Evolutionary conservation across 176 grass and related monocot genomes (phyloP).

Genomic region (Tillandsia leiboldiana): DNA sequence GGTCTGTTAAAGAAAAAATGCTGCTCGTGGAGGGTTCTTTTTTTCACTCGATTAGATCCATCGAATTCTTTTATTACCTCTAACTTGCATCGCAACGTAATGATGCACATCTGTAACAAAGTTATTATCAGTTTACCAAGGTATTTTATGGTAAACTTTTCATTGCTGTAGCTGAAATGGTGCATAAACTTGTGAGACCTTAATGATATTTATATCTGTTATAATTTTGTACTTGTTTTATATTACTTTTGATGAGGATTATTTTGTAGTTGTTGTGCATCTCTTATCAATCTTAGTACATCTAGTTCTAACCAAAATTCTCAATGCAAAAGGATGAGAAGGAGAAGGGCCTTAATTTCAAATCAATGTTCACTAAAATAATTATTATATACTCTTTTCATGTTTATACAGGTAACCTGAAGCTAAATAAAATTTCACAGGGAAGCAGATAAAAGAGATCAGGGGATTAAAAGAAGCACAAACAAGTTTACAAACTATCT

Average conservation of each 20-base stretch:
- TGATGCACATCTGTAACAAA: constrained; percentile 21
- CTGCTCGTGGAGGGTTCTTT: constrained; percentile 3
- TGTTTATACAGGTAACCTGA: background rate
- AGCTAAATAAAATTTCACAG: background rate
- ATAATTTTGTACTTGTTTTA: background rate
- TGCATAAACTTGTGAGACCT: constrained; percentile 2
- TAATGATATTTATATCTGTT: constrained; percentile 3
- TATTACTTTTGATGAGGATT: background rate
- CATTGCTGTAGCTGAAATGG: background rate
- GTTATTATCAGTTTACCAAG: constrained; percentile 14
- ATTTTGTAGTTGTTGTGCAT: background rate
- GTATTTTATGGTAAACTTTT: constrained; percentile 29
- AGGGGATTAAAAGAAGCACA: too few species aligned
- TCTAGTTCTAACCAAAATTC: background rate
- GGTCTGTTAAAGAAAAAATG: background rate
- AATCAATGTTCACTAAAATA: background rate
- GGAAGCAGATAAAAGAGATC: too few species aligned
- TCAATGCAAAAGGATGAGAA: too few species aligned
- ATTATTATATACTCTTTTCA: background rate
- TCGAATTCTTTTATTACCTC: constrained; percentile 15
- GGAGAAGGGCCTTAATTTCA: background rate
- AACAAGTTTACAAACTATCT: too few species aligned
- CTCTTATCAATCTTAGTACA: background rate
- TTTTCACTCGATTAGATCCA: constrained; percentile 7
- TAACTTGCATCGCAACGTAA: constrained; percentile 9